Base-by-base conservation (phyloP, 805 yeast genomes). In the Kodamaea laetipori region DNA sequence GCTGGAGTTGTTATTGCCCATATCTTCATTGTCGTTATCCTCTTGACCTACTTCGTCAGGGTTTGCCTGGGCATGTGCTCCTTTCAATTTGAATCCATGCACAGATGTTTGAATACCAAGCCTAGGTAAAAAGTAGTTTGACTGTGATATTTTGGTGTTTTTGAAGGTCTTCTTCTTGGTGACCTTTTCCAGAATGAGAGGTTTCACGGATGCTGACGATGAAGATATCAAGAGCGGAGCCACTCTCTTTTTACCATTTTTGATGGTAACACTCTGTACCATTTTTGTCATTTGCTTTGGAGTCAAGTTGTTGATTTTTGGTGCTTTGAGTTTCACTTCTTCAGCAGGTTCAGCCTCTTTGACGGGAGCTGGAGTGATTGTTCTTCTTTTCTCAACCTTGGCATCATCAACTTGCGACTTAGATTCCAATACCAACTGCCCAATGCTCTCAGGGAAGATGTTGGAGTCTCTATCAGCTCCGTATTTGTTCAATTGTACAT, bases 401-500 rank as follows among this genome's bases (percentile, higher is more conserved):
- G 32, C 23, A 17, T 19, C 15, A 18, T 16, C 39, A 21, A 36
- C 31, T 18, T 33, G 24, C 13, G 37, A 81, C 48, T 72, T 71
- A 28, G 83, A 88, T 52, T 90, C 97, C 16, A 92, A 66, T 4
- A 67, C 60, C 44, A 92, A 69, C 62, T 90, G 97, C 41, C 80
- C 84, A 1, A 84, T 77, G 61, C 94, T 84, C 57, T 92, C 98
- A 0, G 97, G 96, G 54, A 89, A 86, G 15, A 84, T 83, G 68
- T 85, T 72, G 6, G 86, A 78, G 51, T 90, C 97, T 44, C 90
- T 77, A 49, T 87, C 95, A 2, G 86, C 90, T 49, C 99, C 98
- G 58, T 86, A 92, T 52, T 89, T 75, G 52, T 85, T 82, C 44
- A 92, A 72, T 46, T 87, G 85, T 32, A 78, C 73, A 45, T 80